phyloP scores from a whole-genome alignment of 139 green algal genomes.

The Auxenochlorella protothecoides region DNA sequence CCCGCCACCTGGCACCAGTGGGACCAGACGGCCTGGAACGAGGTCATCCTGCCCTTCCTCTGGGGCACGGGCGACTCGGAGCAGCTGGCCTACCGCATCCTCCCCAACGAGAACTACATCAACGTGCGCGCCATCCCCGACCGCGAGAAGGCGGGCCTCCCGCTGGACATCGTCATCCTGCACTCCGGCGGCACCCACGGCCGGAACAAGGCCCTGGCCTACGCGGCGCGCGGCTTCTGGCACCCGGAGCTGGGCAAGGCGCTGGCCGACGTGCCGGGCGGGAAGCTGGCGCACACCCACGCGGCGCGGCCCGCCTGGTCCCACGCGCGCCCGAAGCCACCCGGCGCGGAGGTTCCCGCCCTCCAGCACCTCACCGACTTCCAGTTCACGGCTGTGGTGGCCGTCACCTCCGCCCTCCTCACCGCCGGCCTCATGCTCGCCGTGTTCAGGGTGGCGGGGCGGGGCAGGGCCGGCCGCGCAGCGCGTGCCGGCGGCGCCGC shows the following conservation, averaged over 20 bases:
- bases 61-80: conserved; percentile 1
- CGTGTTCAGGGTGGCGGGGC: too few species aligned
- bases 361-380: too few species aligned
- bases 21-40: conserved; percentile 11
- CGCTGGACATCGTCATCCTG: not conserved
- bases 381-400: too few species aligned
- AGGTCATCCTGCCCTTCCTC: conserved; percentile 3
- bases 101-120: not conserved
- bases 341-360: too few species aligned
- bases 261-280: too few species aligned
- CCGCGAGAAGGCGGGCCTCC: not conserved
- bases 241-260: not conserved
- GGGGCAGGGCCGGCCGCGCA: too few species aligned
- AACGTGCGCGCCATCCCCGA: not conserved
- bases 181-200: not conserved
- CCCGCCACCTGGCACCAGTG: not conserved
- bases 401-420: too few species aligned
- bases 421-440: too few species aligned
- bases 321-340: too few species aligned
- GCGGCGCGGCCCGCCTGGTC: too few species aligned
- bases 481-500: too few species aligned
- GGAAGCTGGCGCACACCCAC: too few species aligned
- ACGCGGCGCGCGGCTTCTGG: not conserved
- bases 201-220: not conserved
- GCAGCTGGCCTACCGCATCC: conserved; percentile 5